phyloP scores from a whole-genome alignment of 148 eudicot genomes.

The Amaranthus hypochondriacus region DNA sequence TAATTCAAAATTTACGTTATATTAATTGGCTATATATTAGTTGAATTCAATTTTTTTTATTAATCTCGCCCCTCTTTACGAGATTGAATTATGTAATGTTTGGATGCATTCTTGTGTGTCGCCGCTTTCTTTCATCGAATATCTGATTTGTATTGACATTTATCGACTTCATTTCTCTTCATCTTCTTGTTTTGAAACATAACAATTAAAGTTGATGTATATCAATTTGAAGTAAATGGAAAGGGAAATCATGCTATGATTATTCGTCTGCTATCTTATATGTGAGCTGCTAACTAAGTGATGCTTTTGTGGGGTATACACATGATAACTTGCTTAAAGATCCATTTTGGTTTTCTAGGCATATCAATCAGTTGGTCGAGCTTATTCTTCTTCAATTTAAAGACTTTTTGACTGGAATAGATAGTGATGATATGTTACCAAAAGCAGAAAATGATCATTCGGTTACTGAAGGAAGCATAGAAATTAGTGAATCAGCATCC shows the following conservation, averaged over 20 bases:
- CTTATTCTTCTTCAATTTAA: slow-evolving; percentile 50
- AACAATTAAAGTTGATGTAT: too few species aligned
- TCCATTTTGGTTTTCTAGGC: slow-evolving; percentile 39
- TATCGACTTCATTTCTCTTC: background rate
- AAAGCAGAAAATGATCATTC: slow-evolving; percentile 35
- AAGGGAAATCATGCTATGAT: background rate
- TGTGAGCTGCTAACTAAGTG: background rate
- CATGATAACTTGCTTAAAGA: background rate
- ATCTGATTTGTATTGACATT: background rate
- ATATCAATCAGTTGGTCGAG: slow-evolving; percentile 86
- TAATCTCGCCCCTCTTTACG: too few species aligned
- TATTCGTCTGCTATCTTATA: background rate
- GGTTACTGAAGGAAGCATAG: slow-evolving; percentile 29
- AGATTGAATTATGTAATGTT: background rate
- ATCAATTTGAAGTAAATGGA: background rate
- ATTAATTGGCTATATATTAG: background rate
- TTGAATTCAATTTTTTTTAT: background rate
- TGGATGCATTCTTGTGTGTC: background rate
- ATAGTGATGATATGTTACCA: slow-evolving; percentile 41
- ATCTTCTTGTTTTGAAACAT: background rate
- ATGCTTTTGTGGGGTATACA: too few species aligned
- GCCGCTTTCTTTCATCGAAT: background rate
- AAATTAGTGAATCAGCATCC: slow-evolving; percentile 27
- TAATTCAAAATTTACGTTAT: too few species aligned
- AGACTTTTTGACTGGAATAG: slow-evolving; percentile 40